Base-by-base conservation (phyloP, 2,329 filamentous ascomycete species). In the Hypoxylon sp. region DNA sequence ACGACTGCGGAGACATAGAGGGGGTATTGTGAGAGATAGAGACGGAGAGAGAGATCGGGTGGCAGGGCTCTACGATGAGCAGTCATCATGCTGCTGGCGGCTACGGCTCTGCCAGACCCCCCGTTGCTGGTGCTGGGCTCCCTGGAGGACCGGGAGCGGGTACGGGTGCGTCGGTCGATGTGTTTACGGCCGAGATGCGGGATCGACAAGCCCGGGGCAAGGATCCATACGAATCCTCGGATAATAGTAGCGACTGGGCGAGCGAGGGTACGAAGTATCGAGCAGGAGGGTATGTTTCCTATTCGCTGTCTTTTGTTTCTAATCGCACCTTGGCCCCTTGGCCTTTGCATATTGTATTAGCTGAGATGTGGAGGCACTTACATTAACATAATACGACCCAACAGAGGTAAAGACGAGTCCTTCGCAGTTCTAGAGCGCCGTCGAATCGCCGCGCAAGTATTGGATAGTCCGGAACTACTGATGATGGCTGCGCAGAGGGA, bases 171-270 rank as follows among this genome's bases (percentile, higher is more conserved):
- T 11, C 31, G 42, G 47, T 14, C 51, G 66, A 62, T 29, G 56
- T 65, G 56, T 85, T 87, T 76, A 86, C 85, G 0, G 70, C 80
- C 19, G 77, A 81, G 65, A 87, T 87, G 85, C 85, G 86, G 73
- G 87, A 90, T 75, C 83, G 82, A 5, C 88, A 90, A 76, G 86
- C 88, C 3, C 82, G 88, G 44, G 87, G 87, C 56, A 88, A 88
- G 73, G 83, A 89, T 67, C 85, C 86, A 0, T 87, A 87, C 73
- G 69, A 77, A 47, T 73, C 73, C 24, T 76, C 76, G 9, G 78
- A 80, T 44, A 67, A 29, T 3, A 65, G 67, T 44, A 57, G 63
- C 60, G 68, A 48, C 57, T 73, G 44, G 67, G 55, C 48, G 48
- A 68, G 60, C 67, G 72, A 67, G 44, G 17, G 10, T 14, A 58